Evolutionary conservation across 768 basidiomycete genomes (phyloP).

Genomic region (Trametes cinnabarina): DNA sequence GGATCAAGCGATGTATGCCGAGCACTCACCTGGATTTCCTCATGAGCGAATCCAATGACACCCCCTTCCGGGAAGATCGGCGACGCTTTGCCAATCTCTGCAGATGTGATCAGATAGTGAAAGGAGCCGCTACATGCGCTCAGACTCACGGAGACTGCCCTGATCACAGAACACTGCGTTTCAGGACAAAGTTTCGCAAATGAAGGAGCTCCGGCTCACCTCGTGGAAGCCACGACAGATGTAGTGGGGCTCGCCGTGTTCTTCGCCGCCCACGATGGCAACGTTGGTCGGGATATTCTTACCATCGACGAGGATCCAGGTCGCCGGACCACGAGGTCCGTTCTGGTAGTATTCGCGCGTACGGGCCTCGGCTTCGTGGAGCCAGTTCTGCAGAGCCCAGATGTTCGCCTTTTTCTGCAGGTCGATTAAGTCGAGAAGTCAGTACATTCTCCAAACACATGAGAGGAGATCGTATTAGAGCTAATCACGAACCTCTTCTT

Average conservation of each 20-base stretch:
- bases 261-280: conserved; percentile 59
- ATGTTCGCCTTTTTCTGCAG: conserved; percentile 46
- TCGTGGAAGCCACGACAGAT: conserved; percentile 59
- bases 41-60: conserved; percentile 57
- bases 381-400: conserved; percentile 56
- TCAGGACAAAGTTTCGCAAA: not conserved
- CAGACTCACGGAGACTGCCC: conserved; percentile 52
- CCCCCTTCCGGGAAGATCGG: conserved; percentile 56
- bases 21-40: conserved; percentile 54
- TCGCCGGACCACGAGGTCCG: conserved; percentile 46
- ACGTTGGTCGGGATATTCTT: conserved; percentile 51
- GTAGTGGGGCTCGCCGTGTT: conserved; percentile 51
- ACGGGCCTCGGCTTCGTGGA: conserved; percentile 53
- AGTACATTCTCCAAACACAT: not conserved
- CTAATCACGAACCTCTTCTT: conserved; percentile 47
- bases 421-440: not conserved
- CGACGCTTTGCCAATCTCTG: conserved; percentile 70
- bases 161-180: conserved; percentile 24
- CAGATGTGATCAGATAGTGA: conserved; percentile 18
- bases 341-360: conserved; percentile 46
- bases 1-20: not conserved
- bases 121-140: not conserved
- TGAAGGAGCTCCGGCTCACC: conserved; percentile 34
- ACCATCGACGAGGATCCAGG: conserved; percentile 63
- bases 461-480: too few species aligned